These are phyloP conservation scores for Platanthera zijinensis DNA, from an alignment of 106 monocot genomes.

Conservation along the genomic window DNA sequence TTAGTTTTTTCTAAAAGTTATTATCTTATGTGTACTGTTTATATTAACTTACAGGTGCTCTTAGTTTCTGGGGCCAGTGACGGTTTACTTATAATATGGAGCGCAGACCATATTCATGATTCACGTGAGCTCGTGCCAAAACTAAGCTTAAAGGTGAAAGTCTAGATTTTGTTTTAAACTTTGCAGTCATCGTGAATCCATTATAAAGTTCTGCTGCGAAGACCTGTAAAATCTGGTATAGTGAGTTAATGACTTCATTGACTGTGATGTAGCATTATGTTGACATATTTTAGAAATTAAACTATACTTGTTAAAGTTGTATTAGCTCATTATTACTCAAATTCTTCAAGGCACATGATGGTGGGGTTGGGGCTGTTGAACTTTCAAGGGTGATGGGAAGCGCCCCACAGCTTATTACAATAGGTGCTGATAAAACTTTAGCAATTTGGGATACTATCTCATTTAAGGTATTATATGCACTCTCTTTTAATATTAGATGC, in stretches of 20 bases:
- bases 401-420: slow-evolving; percentile 95
- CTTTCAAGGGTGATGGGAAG: slow-evolving; percentile 94
- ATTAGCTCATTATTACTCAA: neutral
- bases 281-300: neutral
- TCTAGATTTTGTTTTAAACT: slow-evolving; percentile 3
- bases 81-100: slow-evolving; percentile 92
- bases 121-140: slow-evolving; percentile 97
- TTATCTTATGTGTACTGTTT: neutral
- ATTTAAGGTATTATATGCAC: slow-evolving; percentile 56
- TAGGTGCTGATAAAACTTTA: slow-evolving; percentile 96
- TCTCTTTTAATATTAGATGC: neutral
- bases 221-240: neutral
- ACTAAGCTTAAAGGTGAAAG: slow-evolving; percentile 74
- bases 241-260: slow-evolving; percentile 1
- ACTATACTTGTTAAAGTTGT: neutral
- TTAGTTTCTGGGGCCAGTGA: slow-evolving; percentile 97
- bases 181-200: neutral
- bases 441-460: slow-evolving; percentile 98
- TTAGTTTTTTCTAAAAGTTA: neutral
- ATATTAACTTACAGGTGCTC: slow-evolving; percentile 51
- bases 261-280: neutral
- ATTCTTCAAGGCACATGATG: slow-evolving; percentile 84
- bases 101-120: slow-evolving; percentile 89
- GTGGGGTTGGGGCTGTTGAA: slow-evolving; percentile 89
- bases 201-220: neutral